phyloP scores from a whole-genome alignment of 2,329 filamentous ascomycete genomes.

The Lasiodiplodia hormozganensis region DNA sequence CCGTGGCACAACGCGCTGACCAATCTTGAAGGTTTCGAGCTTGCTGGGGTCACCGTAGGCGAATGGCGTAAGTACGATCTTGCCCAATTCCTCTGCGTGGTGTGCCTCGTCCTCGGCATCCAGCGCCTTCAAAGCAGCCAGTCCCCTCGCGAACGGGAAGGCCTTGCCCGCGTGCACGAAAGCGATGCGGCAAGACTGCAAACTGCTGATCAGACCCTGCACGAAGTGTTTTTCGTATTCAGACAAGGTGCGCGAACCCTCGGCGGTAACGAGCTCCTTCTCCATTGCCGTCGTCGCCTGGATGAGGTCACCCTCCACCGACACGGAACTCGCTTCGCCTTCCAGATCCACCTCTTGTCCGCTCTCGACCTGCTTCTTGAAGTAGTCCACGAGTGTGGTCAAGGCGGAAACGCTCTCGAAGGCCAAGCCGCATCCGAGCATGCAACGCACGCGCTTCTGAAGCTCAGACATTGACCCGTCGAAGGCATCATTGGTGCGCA shows the following conservation, averaged over 20 bases:
- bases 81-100: not conserved
- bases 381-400: not conserved
- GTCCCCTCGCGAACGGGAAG: constrained; percentile 35
- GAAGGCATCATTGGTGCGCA: not conserved
- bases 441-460: constrained; percentile 37
- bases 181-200: constrained; percentile 28
- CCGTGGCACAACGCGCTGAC: constrained; percentile 45
- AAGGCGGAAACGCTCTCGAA: constrained; percentile 38
- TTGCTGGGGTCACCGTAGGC: too few relatives aligned
- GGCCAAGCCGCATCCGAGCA: constrained; percentile 44
- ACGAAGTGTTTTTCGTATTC: constrained; percentile 30
- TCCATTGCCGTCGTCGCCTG: constrained; percentile 48
- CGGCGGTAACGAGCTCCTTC: constrained; percentile 37
- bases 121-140: constrained; percentile 13
- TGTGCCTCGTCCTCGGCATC: not conserved
- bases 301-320: constrained; percentile 47
- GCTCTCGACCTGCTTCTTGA: not conserved
- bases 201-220: constrained; percentile 10
- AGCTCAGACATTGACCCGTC: constrained; percentile 28
- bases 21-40: constrained; percentile 46
- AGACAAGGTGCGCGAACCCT: constrained; percentile 33
- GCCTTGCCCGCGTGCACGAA: constrained; percentile 30
- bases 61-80: not conserved
- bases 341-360: constrained; percentile 24
- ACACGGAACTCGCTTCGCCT: not conserved